These are phyloP conservation scores for Coemansia sp. DNA, from an alignment of 192 early-diverging fungal genomes.

Conservation along the genomic window DNA sequence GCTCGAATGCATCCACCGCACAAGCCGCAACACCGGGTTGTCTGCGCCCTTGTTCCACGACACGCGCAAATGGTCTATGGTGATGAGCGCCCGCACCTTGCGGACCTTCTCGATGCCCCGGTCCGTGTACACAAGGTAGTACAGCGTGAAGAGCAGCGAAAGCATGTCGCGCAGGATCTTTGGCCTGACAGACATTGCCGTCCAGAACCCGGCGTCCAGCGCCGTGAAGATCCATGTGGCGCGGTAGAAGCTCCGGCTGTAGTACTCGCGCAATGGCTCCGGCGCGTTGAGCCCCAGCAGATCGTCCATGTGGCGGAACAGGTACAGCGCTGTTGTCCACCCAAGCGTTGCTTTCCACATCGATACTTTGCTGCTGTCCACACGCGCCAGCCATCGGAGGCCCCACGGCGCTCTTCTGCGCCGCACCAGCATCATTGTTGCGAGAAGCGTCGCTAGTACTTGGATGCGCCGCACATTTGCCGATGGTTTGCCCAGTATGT, in stretches of 20 bases:
- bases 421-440: constrained; percentile 20
- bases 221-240: constrained; percentile 88
- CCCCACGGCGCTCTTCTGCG: constrained; percentile 35
- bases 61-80: constrained; percentile 80
- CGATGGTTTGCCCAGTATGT: constrained; percentile 88
- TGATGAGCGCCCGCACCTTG: constrained; percentile 73
- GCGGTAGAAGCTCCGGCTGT: constrained; percentile 88
- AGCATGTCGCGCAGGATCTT: constrained; percentile 74
- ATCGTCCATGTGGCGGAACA: constrained; percentile 69
- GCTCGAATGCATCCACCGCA: constrained; percentile 24
- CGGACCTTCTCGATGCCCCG: constrained; percentile 84
- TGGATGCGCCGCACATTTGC: constrained; percentile 82
- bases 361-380: constrained; percentile 16
- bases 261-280: constrained; percentile 82
- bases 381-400: constrained; percentile 22
- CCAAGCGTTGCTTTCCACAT: constrained; percentile 78
- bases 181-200: constrained; percentile 78
- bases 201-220: constrained; percentile 94
- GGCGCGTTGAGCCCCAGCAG: constrained; percentile 74
- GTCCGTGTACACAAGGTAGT: constrained; percentile 86
- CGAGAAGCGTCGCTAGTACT: constrained; percentile 38
- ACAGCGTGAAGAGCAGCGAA: constrained; percentile 74
- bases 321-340: constrained; percentile 66
- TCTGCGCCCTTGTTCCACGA: constrained; percentile 85
- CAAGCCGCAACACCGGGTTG: constrained; percentile 42